Conservation (phyloP, 257 asterid genomes). For the Craterostigma plantagineum region DNA sequence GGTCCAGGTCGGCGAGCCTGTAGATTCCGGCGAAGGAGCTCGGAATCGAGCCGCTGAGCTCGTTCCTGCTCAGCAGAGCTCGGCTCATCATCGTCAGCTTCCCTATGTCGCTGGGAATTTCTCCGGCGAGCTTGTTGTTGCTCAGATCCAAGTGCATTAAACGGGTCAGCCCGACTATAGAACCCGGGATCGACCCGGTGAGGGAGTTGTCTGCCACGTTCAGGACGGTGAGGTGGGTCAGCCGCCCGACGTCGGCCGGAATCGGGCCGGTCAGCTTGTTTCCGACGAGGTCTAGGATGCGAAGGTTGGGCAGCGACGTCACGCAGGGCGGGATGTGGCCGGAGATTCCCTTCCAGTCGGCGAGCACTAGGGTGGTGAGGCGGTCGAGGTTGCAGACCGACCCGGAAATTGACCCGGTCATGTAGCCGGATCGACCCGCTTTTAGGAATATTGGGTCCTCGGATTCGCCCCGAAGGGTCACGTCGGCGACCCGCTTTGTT, state of each 20-base stretch:
- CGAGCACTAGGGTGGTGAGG: slow-evolving; percentile 65
- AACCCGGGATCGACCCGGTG: slow-evolving; percentile 44
- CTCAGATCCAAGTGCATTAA: slow-evolving; percentile 73
- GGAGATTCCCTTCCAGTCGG: slow-evolving; percentile 86
- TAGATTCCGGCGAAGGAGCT: slow-evolving; percentile 31
- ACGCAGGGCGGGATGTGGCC: slow-evolving; percentile 71
- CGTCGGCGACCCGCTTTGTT: slow-evolving; percentile 62
- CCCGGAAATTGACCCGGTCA: slow-evolving; percentile 70
- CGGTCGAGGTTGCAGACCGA: slow-evolving; percentile 57
- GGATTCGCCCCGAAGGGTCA: slow-evolving; percentile 82
- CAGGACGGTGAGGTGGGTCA: slow-evolving; percentile 46
- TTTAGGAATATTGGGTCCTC: slow-evolving; percentile 77
- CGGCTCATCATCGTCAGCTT: slow-evolving; percentile 84
- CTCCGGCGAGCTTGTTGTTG: slow-evolving; percentile 47
- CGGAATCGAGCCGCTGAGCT: slow-evolving; percentile 65
- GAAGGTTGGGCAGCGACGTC: slow-evolving; percentile 33
- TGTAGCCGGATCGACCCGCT: slow-evolving; percentile 86
- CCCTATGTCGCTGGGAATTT: slow-evolving; percentile 58
- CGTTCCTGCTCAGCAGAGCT: slow-evolving; percentile 48
- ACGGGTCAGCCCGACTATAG: slow-evolving; percentile 45
- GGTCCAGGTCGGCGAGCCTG: slow-evolving; percentile 68
- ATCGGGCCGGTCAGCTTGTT: slow-evolving; percentile 59
- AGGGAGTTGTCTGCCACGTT: slow-evolving; percentile 77
- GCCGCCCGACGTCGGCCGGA: slow-evolving; percentile 53
- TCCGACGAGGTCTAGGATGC: slow-evolving; percentile 66